Base-by-base conservation (phyloP, 164 flowering plant species). In the Nymphaea thermarum region DNA sequence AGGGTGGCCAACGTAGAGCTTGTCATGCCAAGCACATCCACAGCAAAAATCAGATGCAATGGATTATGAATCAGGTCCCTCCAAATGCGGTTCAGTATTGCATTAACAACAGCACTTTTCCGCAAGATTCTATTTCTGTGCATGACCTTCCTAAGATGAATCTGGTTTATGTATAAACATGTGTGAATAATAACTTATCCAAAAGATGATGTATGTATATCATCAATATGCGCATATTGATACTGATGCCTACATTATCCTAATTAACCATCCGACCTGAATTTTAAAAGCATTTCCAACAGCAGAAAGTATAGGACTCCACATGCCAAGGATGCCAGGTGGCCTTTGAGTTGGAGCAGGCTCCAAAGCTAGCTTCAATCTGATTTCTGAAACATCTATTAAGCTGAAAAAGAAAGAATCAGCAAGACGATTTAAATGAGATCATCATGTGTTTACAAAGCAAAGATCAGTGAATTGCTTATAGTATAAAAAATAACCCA, bases 11-110 rank as follows among this genome's bases (percentile, higher is more conserved):
- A 78, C 36, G 99, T 94, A 71, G 99, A 94, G 75, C 99, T 91
- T 71, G 98, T 83, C 98, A 90, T 85, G n/a, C 99, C 98, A 76
- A 94, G 84, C 25, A 94, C 93, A 80, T 94, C 99, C 4, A 94
- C 89, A 4, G 99, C 88, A 77, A 88, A 89, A 71, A 94, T 74
- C 73, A 94, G 77, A 78, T 94, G 98, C 17, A 94, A 72, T 43
- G 99, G 99, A 80, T 94, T 94, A 77, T 94, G 98, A 67, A 94
- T 87, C 65, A 94, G 68, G 70, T 94, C 99, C 75, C 99, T 86
- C 89, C 85, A 85, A 66, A 94, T 75, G 71, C 98, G 93, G 77
- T 92, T 87, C 66, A 80, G 76, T 70, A 94, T 86, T 17, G 96
- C 96, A 75, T 92, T 85, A 77, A 82, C 16, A 65, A 91, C 84